Conservation (phyloP, 257 asterid species). For the Verbena officinalis region DNA sequence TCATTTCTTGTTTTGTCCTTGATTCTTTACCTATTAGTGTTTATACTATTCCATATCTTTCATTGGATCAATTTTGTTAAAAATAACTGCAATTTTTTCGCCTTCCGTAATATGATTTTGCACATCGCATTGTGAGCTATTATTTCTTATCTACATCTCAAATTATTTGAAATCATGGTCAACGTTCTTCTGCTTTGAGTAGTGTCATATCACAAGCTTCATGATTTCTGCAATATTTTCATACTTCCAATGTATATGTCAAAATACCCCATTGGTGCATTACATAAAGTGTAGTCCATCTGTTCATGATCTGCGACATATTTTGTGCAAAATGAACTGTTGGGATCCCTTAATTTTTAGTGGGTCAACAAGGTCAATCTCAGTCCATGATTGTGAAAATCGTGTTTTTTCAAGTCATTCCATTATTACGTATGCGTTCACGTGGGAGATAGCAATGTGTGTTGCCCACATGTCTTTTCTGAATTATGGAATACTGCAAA, state of each 20-base stretch:
- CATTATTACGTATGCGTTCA: slow-evolving; percentile 47
- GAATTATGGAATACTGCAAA: slow-evolving; percentile 29
- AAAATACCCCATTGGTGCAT: not conserved
- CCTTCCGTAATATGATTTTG: not conserved
- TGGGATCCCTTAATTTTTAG: slow-evolving; percentile 40
- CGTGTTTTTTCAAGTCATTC: slow-evolving; percentile 41
- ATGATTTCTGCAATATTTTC: slow-evolving; percentile 15
- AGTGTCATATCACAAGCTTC: not conserved
- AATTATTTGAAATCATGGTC: slow-evolving; percentile 18
- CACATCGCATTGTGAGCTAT: not conserved
- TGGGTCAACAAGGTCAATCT: slow-evolving; percentile 56
- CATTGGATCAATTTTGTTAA: not conserved
- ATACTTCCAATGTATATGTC: not conserved
- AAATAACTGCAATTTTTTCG: not conserved
- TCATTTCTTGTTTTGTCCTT: too few species aligned
- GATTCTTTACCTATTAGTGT: not conserved
- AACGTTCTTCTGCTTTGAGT: slow-evolving; percentile 11
- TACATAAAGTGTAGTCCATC: not conserved
- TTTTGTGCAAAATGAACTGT: slow-evolving; percentile 32
- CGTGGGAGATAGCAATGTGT: slow-evolving; percentile 51
- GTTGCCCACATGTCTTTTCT: slow-evolving; percentile 46
- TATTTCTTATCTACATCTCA: slow-evolving; percentile 10
- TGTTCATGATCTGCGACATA: slow-evolving; percentile 25
- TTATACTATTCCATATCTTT: not conserved
- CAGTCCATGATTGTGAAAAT: slow-evolving; percentile 38